A percentile compares a stretch with the other conserved stretches of the same genome.
Evolutionary conservation across 352 stramenopile genomes (phyloP).

Genomic region (Phytophthora constricta): DNA sequence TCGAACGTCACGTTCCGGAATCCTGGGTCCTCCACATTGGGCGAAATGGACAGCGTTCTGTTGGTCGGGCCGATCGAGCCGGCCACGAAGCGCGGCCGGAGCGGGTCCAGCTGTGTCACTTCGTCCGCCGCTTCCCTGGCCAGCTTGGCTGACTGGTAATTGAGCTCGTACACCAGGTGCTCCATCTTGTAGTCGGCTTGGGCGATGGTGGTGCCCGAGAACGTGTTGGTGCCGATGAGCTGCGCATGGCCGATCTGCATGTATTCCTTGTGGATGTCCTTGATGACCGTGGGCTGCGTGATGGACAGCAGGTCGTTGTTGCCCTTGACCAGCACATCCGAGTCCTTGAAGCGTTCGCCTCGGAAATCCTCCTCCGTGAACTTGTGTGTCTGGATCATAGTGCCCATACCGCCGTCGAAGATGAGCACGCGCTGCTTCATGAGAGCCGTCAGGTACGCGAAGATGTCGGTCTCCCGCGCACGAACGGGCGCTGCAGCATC

Average conservation of each 20-base stretch:
- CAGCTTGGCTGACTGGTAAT: slow-evolving; percentile 92
- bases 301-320: slow-evolving; percentile 98
- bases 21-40: slow-evolving; percentile 94
- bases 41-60: slow-evolving; percentile 95
- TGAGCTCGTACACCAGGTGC: slow-evolving; percentile 95
- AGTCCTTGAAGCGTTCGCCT: slow-evolving; percentile 95
- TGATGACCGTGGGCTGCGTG: slow-evolving; percentile 95
- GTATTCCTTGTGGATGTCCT: slow-evolving; percentile 95
- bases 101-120: slow-evolving; percentile 92
- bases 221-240: slow-evolving; percentile 98
- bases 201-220: slow-evolving; percentile 95
- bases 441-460: slow-evolving; percentile 72
- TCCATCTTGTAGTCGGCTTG: slow-evolving; percentile 98
- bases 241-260: slow-evolving; percentile 93
- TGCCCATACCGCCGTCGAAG: slow-evolving; percentile 98
- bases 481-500: slow-evolving; percentile 66
- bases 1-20: slow-evolving; percentile 97
- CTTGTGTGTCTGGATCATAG: slow-evolving; percentile 96
- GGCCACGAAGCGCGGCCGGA: slow-evolving; percentile 94
- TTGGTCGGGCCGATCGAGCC: slow-evolving; percentile 97
- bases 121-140: slow-evolving; percentile 94
- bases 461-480: slow-evolving; percentile 78
- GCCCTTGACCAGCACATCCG: slow-evolving; percentile 92
- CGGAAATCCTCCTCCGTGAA: slow-evolving; percentile 96
- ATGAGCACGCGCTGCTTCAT: slow-evolving; percentile 91